A percentile compares a stretch with the other conserved stretches of the same genome.
Evolutionary conservation across 2,329 filamentous ascomycete genomes (phyloP).

Genomic region (Calonectria pauciramosa): DNA sequence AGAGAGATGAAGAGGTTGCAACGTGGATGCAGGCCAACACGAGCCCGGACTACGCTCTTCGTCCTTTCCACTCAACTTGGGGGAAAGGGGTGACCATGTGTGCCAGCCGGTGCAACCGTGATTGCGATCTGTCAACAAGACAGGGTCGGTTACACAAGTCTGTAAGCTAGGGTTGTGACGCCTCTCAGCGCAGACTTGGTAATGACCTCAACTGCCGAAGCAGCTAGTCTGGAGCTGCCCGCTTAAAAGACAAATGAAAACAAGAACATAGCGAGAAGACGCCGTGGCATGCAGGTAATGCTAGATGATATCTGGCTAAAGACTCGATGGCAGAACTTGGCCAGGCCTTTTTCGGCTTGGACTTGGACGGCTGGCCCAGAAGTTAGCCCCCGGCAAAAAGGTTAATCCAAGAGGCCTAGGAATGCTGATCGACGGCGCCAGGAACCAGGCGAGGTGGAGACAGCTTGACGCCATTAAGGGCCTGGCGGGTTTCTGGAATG

Average conservation of each 20-base stretch:
- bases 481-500: conserved; percentile 19
- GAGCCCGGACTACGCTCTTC: background rate
- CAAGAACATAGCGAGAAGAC: background rate
- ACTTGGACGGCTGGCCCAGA: background rate
- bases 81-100: background rate
- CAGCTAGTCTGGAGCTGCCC: background rate
- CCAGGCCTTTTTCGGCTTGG: background rate
- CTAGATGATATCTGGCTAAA: background rate
- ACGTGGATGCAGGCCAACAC: background rate
- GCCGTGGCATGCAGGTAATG: background rate
- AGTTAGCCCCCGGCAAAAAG: conserved; percentile 19
- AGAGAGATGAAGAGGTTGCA: background rate
- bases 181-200: background rate
- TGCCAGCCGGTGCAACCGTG: conserved; percentile 11
- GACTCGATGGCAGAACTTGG: background rate
- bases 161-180: background rate
- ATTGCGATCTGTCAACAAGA: conserved; percentile 21
- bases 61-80: conserved; percentile 9
- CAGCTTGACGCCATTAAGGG: conserved; percentile 1
- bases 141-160: conserved; percentile 16
- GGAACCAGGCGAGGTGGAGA: conserved; percentile 14
- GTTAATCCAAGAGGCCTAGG: conserved; percentile 1
- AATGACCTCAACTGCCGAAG: background rate
- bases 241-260: background rate
- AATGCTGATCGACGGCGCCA: conserved; percentile 25